Conservation (phyloP, 306 rosid genomes). For the Astragalus glycyphyllos region DNA sequence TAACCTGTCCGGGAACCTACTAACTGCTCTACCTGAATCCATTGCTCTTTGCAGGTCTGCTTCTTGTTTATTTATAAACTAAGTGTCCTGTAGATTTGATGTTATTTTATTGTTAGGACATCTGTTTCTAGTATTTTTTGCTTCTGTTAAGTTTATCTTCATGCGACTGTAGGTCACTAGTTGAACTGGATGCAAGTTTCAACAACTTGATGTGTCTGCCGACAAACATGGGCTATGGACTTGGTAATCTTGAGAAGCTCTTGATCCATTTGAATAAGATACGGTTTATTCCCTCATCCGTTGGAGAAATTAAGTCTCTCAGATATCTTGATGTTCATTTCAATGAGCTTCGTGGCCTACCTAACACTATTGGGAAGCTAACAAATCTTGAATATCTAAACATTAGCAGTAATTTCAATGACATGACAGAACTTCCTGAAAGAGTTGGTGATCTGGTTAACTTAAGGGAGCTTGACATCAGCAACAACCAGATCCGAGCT, state of each 20-base stretch:
- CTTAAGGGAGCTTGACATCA: slow-evolving; percentile 55
- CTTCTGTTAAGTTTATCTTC: slow-evolving; percentile 24
- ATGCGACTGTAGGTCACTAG: slow-evolving; percentile 48
- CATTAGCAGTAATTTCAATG: slow-evolving; percentile 58
- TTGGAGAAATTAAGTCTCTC: slow-evolving; percentile 63
- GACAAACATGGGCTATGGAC: slow-evolving; percentile 54
- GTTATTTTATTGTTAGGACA: background rate
- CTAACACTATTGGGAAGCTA: slow-evolving; percentile 53
- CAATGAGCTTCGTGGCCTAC: slow-evolving; percentile 63
- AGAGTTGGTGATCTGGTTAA: slow-evolving; percentile 54
- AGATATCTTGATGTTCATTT: slow-evolving; percentile 62
- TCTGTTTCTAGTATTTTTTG: slow-evolving; percentile 5
- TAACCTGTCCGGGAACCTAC: slow-evolving; percentile 55
- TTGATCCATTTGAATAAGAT: slow-evolving; percentile 54
- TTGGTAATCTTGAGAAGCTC: slow-evolving; percentile 55
- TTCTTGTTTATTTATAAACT: background rate
- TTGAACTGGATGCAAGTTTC: slow-evolving; percentile 60
- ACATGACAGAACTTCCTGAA: slow-evolving; percentile 59
- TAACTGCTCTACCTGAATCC: slow-evolving; percentile 55
- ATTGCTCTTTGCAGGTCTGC: slow-evolving; percentile 59
- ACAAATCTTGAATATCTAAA: slow-evolving; percentile 59
- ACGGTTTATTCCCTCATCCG: slow-evolving; percentile 55
- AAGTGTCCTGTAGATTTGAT: background rate
- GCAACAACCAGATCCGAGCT: slow-evolving; percentile 62
- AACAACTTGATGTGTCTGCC: slow-evolving; percentile 60